A percentile compares a stretch with the other conserved stretches of the same genome.
phyloP scores from a whole-genome alignment of 768 basidiomycete species.

The Hygrophorus russula region DNA sequence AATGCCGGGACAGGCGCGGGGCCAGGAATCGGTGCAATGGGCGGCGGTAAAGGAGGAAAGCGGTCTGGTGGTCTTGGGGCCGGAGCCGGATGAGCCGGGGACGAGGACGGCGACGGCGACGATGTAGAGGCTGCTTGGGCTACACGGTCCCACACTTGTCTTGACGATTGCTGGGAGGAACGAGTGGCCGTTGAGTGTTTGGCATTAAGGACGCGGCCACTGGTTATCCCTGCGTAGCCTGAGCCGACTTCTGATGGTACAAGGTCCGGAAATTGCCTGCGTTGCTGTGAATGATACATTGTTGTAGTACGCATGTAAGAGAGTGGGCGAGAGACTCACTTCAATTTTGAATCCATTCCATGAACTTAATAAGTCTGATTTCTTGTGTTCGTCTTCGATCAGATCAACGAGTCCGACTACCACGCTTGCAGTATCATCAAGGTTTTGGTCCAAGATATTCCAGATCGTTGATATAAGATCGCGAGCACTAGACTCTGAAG shows the following conservation, averaged over 20 bases:
- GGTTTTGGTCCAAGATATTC: constrained; percentile 39
- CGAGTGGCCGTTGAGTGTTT: constrained; percentile 62
- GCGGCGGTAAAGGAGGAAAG: constrained; percentile 23
- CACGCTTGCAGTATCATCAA: constrained; percentile 68
- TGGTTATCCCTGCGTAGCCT: constrained; percentile 70
- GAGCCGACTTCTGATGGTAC: constrained; percentile 44
- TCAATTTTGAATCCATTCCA: constrained; percentile 84
- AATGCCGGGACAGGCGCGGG: constrained; percentile 18
- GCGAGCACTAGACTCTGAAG: constrained; percentile 65
- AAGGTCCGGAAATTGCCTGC: constrained; percentile 76
- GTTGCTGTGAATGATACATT: constrained; percentile 42
- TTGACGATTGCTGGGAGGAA: constrained; percentile 43
- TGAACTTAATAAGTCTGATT: constrained; percentile 55
- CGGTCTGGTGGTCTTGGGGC: constrained; percentile 17
- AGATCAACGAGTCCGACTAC: constrained; percentile 67
- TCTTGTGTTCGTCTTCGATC: constrained; percentile 79
- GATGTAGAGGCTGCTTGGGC: constrained; percentile 62
- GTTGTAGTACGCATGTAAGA: not conserved
- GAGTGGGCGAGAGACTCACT: constrained; percentile 27
- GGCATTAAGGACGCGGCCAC: constrained; percentile 75
- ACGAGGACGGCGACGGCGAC: constrained; percentile 16
- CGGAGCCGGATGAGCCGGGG: constrained; percentile 7
- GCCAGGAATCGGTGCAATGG: constrained; percentile 7
- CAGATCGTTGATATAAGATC: constrained; percentile 87
- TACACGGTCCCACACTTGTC: constrained; percentile 79